phyloP scores from a whole-genome alignment of 73 alveolate genomes.

The Symbiodinium pilosum region DNA sequence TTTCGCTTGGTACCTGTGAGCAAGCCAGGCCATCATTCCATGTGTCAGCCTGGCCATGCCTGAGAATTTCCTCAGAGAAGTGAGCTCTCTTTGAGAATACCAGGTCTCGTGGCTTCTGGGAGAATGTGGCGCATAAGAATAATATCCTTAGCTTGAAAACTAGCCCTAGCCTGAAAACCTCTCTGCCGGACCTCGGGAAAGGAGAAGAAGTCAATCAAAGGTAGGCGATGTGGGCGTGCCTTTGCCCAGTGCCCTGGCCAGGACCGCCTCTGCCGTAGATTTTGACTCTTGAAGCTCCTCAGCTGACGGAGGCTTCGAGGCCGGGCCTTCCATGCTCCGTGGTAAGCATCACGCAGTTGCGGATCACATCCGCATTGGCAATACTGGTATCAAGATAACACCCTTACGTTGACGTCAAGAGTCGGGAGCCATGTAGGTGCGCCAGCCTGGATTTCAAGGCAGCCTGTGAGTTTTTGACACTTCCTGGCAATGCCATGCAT shows the following conservation, averaged over 20 bases:
- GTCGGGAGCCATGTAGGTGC: constrained; percentile 55
- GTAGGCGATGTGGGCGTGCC: not conserved
- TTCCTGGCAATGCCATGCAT: too few relatives aligned
- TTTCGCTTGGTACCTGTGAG: not conserved
- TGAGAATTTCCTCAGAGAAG: too few relatives aligned
- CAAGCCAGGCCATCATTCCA: not conserved
- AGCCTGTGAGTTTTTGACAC: too few relatives aligned
- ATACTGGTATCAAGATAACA: too few relatives aligned
- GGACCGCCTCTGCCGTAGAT: not conserved
- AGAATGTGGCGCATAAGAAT: too few relatives aligned
- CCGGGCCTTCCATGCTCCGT: too few relatives aligned
- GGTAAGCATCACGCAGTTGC: too few relatives aligned
- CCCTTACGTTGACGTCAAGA: not conserved
- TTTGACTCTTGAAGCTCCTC: not conserved
- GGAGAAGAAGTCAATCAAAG: not conserved
- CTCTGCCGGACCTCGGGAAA: too few relatives aligned
- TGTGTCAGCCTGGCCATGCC: too few relatives aligned
- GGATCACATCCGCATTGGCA: too few relatives aligned
- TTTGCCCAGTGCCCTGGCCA: not conserved
- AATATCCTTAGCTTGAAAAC: too few relatives aligned
- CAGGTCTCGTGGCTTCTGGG: not conserved
- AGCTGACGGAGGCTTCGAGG: not conserved
- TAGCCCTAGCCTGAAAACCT: too few relatives aligned
- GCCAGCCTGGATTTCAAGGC: constrained; percentile 56
- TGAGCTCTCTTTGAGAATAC: not conserved